phyloP scores from a whole-genome alignment of 2,329 filamentous ascomycete genomes.

The Pestalotiopsis sp. region DNA sequence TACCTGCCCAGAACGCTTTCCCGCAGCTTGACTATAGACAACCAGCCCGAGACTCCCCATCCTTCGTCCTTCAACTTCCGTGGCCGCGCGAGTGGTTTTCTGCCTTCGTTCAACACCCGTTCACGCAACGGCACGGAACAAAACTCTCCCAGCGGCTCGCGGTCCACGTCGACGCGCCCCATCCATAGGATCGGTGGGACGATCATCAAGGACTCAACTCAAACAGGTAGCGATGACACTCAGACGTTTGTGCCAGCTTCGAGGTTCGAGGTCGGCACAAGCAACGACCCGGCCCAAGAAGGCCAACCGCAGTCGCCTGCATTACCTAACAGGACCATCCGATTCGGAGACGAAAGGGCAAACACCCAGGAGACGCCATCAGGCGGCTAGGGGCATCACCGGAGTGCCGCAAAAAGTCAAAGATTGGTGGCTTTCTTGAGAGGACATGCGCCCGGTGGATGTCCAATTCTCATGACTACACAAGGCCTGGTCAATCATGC shows the following conservation, averaged over 20 bases:
- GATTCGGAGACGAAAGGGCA: neutral
- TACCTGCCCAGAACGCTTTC: constrained; percentile 68
- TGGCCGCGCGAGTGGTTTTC: constrained; percentile 31
- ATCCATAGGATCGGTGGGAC: constrained; percentile 41
- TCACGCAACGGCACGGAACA: constrained; percentile 10
- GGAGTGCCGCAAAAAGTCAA: neutral
- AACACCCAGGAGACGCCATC: neutral
- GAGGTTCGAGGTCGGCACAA: neutral
- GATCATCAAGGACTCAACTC: constrained; percentile 1
- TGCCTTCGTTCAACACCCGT: constrained; percentile 17
- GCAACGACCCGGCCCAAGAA: neutral
- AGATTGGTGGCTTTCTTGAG: neutral
- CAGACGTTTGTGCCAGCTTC: constrained; percentile 5
- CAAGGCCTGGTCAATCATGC: neutral
- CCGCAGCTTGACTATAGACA: constrained; percentile 41
- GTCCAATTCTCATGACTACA: neutral
- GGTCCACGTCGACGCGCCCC: constrained; percentile 21
- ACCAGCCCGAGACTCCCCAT: constrained; percentile 18
- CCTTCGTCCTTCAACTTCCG: constrained; percentile 31
- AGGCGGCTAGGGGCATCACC: neutral
- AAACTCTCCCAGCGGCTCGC: constrained; percentile 12
- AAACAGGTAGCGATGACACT: neutral
- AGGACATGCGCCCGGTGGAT: neutral
- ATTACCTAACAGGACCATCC: constrained; percentile 1
- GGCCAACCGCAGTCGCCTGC: neutral